phyloP scores from a whole-genome alignment of 164 flowering plant genomes.

The Aristolochia californica region DNA sequence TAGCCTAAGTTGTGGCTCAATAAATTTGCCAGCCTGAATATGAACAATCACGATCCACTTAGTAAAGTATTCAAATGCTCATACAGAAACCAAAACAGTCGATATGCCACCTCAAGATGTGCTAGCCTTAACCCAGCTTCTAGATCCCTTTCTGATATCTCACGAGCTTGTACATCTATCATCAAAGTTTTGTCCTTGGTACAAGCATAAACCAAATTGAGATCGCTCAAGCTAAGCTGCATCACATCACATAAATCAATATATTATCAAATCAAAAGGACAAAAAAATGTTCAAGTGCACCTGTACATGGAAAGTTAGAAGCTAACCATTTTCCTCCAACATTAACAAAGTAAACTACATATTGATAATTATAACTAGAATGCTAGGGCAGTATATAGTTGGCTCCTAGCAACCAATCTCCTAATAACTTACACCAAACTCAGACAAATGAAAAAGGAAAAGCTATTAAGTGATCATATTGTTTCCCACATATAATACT shows the following conservation, averaged over 20 bases:
- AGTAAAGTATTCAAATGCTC: not conserved
- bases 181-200: constrained; percentile 86
- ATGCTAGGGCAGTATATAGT: no score
- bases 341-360: no score
- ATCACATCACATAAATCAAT: constrained; percentile 9
- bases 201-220: constrained; percentile 92
- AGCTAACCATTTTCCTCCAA: no score
- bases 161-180: constrained; percentile 96
- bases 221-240: constrained; percentile 88
- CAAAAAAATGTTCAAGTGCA: no score
- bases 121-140: constrained; percentile 77
- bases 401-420: no score
- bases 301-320: no score
- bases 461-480: no score
- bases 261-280: no score
- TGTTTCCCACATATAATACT: no score
- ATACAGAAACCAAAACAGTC: not conserved
- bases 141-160: constrained; percentile 83
- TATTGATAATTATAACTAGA: no score
- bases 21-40: constrained; percentile 73
- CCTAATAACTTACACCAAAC: no score
- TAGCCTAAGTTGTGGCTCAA: constrained; percentile 85
- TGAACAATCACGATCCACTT: constrained; percentile 7
- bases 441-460: no score
- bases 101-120: constrained; percentile 64